phyloP scores from a whole-genome alignment of 202 grass and related monocot genomes.

The Panicum hallii region DNA sequence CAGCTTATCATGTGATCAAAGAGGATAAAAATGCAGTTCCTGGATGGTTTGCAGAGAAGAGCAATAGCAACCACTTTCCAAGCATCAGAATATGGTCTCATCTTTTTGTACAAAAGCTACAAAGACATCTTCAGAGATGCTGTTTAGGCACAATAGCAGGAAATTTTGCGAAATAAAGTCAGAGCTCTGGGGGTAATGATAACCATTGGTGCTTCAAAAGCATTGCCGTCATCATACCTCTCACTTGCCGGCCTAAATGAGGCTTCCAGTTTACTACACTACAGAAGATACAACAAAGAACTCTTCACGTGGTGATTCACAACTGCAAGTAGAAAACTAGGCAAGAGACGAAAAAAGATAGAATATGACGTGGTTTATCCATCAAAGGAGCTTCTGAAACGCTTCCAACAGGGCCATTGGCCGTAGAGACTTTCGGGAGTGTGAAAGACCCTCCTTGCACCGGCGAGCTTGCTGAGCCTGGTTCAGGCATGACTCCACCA shows the following conservation, averaged over 20 bases:
- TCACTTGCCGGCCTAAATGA: slow-evolving; percentile 38
- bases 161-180: slow-evolving; percentile 27
- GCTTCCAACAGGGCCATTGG: slow-evolving; percentile 65
- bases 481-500: slow-evolving; percentile 63
- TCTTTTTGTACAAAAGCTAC: slow-evolving; percentile 30
- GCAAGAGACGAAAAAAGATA: slow-evolving; percentile 43
- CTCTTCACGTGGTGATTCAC: slow-evolving; percentile 38
- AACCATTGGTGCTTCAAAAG: slow-evolving; percentile 45
- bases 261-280: slow-evolving; percentile 26
- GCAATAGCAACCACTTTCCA: neutral
- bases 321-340: slow-evolving; percentile 41
- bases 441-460: slow-evolving; percentile 54
- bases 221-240: slow-evolving; percentile 38
- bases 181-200: slow-evolving; percentile 3
- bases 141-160: neutral
- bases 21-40: neutral
- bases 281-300: neutral
- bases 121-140: slow-evolving; percentile 15
- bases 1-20: slow-evolving; percentile 2
- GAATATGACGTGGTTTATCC: slow-evolving; percentile 22
- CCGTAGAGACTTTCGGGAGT: slow-evolving; percentile 52
- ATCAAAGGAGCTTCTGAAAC: slow-evolving; percentile 49
- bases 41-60: neutral
- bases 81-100: neutral
- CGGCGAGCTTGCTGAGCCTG: slow-evolving; percentile 65